Evolutionary conservation across 140 eudicot species (phyloP).

Genomic region (Stevia rebaudiana): DNA sequence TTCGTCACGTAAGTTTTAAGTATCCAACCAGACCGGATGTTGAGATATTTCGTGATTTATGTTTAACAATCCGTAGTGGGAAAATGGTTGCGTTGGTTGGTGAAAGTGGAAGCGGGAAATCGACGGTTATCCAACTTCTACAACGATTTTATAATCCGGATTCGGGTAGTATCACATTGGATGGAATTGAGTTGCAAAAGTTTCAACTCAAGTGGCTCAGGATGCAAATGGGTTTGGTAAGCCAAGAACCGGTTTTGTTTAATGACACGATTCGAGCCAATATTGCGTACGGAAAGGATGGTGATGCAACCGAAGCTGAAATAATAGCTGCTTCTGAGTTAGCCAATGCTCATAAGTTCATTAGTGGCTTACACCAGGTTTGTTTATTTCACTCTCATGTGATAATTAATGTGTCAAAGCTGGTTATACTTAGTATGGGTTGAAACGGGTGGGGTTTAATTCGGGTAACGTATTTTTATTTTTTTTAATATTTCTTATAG

Average conservation of each 20-base stretch:
- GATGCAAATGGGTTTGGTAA: slow-evolving; percentile 80
- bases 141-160: slow-evolving; percentile 81
- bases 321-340: slow-evolving; percentile 68
- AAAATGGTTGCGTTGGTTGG: slow-evolving; percentile 89
- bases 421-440: neutral
- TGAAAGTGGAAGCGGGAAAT: slow-evolving; percentile 90
- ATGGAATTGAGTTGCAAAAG: slow-evolving; percentile 56
- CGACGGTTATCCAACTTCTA: slow-evolving; percentile 71
- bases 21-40: slow-evolving; percentile 84
- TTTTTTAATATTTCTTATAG: too few species aligned
- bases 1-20: slow-evolving; percentile 60
- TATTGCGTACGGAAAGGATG: slow-evolving; percentile 79
- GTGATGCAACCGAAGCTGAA: slow-evolving; percentile 74
- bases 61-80: slow-evolving; percentile 74
- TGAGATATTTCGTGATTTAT: slow-evolving; percentile 66
- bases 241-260: slow-evolving; percentile 83
- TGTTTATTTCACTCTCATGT: neutral
- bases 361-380: slow-evolving; percentile 65
- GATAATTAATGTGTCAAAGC: neutral
- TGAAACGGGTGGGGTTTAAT: too few species aligned
- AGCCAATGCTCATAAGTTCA: slow-evolving; percentile 87
- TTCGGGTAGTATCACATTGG: slow-evolving; percentile 59
- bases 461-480: too few species aligned
- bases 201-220: slow-evolving; percentile 73
- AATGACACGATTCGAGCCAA: slow-evolving; percentile 81